Conservation (phyloP, 345 rosid species). For the Euphorbia pulcherrima region DNA sequence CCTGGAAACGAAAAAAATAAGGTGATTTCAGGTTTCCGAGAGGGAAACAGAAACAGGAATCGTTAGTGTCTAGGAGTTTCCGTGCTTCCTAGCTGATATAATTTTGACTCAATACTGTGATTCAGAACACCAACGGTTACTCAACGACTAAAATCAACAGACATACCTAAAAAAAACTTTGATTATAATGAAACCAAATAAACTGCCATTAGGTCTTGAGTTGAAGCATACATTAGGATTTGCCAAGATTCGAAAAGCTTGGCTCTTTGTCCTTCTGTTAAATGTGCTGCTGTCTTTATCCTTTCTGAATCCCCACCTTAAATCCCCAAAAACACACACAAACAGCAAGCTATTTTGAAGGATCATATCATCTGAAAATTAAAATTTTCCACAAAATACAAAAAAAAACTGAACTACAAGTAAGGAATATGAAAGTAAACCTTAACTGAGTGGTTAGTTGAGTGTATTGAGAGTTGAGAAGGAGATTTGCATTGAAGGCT, state of each 20-base stretch:
- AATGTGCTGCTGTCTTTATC: constrained; percentile 30
- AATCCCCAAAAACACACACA: not conserved
- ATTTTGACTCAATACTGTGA: too few species aligned
- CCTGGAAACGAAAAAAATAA: too few species aligned
- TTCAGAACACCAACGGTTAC: constrained; percentile 8
- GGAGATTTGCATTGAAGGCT: constrained; percentile 23
- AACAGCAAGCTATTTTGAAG: not conserved
- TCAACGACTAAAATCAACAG: constrained; percentile 19
- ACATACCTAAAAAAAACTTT: constrained; percentile 37
- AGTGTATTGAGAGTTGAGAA: constrained; percentile 6
- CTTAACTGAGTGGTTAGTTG: not conserved
- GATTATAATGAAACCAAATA: constrained; percentile 34
- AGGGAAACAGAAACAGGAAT: too few species aligned
- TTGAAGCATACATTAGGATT: constrained; percentile 62
- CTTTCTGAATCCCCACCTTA: constrained; percentile 43
- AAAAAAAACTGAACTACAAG: not conserved
- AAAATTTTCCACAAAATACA: not conserved
- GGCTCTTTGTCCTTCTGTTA: constrained; percentile 42
- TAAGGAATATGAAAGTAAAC: too few species aligned
- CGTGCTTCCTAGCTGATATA: too few species aligned
- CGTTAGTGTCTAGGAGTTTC: too few species aligned
- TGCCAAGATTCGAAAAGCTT: constrained; percentile 55
- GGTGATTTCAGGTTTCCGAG: too few species aligned
- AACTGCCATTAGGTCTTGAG: constrained; percentile 30
- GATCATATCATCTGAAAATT: not conserved